A percentile compares a stretch with the other conserved stretches of the same genome.
These are phyloP conservation scores for Exophiala sp. DNA, from an alignment of 2,329 filamentous ascomycete genomes.

Conservation along the genomic window DNA sequence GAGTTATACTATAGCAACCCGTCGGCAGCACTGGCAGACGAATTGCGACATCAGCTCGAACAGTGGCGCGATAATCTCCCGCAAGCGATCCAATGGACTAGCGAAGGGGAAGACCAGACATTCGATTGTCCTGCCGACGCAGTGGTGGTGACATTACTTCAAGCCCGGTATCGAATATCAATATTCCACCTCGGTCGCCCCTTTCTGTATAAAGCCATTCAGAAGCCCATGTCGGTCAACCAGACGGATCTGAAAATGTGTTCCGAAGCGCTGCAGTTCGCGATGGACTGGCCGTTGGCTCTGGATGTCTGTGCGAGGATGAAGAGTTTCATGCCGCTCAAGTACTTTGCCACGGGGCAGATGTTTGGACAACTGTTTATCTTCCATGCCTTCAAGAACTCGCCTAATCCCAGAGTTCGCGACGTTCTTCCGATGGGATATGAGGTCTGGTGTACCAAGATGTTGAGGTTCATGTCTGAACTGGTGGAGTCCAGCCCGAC, in stretches of 20 bases:
- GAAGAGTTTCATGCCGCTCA: slow-evolving; percentile 41
- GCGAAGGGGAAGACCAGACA: slow-evolving; percentile 30
- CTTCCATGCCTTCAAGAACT: slow-evolving; percentile 40
- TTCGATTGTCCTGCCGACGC: slow-evolving; percentile 17
- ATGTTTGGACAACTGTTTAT: slow-evolving; percentile 41
- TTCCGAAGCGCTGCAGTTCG: slow-evolving; percentile 36
- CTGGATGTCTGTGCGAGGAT: slow-evolving; percentile 38
- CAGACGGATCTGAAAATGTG: slow-evolving; percentile 39
- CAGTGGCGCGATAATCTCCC: slow-evolving; percentile 52
- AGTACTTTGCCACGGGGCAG: slow-evolving; percentile 39
- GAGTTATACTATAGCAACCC: slow-evolving; percentile 46
- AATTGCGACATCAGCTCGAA: slow-evolving; percentile 51
- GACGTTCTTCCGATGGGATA: slow-evolving; percentile 36
- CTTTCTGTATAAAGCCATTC: slow-evolving; percentile 36
- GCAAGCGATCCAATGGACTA: slow-evolving; percentile 42
- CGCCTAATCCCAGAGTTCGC: slow-evolving; percentile 33
- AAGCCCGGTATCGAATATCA: slow-evolving; percentile 20
- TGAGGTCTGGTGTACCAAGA: slow-evolving; percentile 40
- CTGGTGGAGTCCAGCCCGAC: slow-evolving; percentile 37
- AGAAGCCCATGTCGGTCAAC: slow-evolving; percentile 35
- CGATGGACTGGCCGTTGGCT: slow-evolving; percentile 40
- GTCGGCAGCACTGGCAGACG: slow-evolving; percentile 43
- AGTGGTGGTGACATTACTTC: slow-evolving; percentile 19
- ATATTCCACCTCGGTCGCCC: slow-evolving; percentile 23
- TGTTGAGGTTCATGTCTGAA: slow-evolving; percentile 38